Conservation (phyloP, 805 yeast genomes). For the Saccharomyces eubayanus region DNA sequence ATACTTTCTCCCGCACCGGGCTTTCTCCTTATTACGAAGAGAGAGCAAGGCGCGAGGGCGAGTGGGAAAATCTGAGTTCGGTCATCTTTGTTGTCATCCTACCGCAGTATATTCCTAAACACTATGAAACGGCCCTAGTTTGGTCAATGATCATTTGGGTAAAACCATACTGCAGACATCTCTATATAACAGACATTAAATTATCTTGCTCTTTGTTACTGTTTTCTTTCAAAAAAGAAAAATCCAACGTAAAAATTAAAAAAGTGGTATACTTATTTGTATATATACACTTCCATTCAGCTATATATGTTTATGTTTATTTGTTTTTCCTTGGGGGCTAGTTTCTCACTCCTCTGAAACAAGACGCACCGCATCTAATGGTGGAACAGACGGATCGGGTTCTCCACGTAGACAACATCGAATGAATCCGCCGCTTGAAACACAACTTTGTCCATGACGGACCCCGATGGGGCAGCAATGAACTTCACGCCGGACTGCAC, state of each 20-base stretch:
- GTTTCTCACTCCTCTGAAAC: not conserved
- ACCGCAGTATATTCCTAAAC: slow-evolving; percentile 99
- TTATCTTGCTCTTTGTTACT: not conserved
- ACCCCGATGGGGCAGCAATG: slow-evolving; percentile 95
- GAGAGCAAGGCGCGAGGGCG: slow-evolving; percentile 9
- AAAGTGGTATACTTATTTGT: not conserved
- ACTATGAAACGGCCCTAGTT: slow-evolving; percentile 77
- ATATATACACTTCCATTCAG: not conserved
- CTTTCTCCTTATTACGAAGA: slow-evolving; percentile 21
- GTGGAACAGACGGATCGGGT: slow-evolving; percentile 96
- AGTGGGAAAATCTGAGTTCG: slow-evolving; percentile 48
- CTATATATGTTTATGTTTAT: not conserved
- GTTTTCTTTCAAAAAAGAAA: not conserved
- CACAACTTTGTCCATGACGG: slow-evolving; percentile 95
- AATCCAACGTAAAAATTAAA: not conserved
- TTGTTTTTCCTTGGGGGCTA: not conserved
- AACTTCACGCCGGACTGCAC: slow-evolving; percentile 92
- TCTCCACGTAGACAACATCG: slow-evolving; percentile 87
- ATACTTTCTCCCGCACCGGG: not conserved
- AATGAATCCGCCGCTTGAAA: slow-evolving; percentile 90
- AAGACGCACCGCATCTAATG: slow-evolving; percentile 42
- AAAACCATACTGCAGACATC: slow-evolving; percentile 99
- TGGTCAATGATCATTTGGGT: slow-evolving; percentile 96
- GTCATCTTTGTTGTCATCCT: slow-evolving; percentile 44
- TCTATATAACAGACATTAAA: slow-evolving; percentile 7